Conservation (phyloP, 2,329 filamentous ascomycete species). For the Arthroderma uncinatum region DNA sequence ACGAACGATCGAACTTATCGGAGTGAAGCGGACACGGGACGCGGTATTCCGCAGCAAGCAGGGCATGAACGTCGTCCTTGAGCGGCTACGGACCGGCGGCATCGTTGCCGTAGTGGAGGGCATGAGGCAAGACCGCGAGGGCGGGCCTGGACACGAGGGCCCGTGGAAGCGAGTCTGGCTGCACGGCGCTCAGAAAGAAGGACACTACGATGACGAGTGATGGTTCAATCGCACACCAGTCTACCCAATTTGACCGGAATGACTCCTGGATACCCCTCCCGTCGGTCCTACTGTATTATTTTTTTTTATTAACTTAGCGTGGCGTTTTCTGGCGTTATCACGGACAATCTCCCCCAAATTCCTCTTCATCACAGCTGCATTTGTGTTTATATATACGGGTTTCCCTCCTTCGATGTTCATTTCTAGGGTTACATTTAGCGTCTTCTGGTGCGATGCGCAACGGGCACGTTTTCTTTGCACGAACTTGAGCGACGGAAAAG, state of each 20-base stretch:
- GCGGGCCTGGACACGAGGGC: conserved; percentile 28
- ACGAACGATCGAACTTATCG: conserved; percentile 53
- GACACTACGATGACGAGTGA: conserved; percentile 9
- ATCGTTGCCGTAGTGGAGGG: conserved; percentile 59
- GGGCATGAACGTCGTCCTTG: conserved; percentile 56
- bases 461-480: not conserved
- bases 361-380: conserved; percentile 1
- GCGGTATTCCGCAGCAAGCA: conserved; percentile 53
- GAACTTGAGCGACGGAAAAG: not conserved
- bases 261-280: not conserved
- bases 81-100: conserved; percentile 52
- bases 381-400: not conserved
- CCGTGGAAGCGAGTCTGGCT: conserved; percentile 35
- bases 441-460: not conserved
- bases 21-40: conserved; percentile 48
- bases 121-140: conserved; percentile 52
- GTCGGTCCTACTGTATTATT: not conserved
- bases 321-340: conserved; percentile 11
- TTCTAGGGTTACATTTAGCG: not conserved
- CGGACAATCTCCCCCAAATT: conserved; percentile 14
- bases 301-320: conserved; percentile 9
- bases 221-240: not conserved
- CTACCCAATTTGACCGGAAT: not conserved
- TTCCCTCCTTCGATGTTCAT: conserved; percentile 3
- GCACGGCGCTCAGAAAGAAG: conserved; percentile 18